Percentiles rank a stretch among this genome's conserved stretches.
These are phyloP conservation scores for Tolypocladium pustulatum DNA, from an alignment of 2,329 filamentous ascomycete species.

Conservation along the genomic window DNA sequence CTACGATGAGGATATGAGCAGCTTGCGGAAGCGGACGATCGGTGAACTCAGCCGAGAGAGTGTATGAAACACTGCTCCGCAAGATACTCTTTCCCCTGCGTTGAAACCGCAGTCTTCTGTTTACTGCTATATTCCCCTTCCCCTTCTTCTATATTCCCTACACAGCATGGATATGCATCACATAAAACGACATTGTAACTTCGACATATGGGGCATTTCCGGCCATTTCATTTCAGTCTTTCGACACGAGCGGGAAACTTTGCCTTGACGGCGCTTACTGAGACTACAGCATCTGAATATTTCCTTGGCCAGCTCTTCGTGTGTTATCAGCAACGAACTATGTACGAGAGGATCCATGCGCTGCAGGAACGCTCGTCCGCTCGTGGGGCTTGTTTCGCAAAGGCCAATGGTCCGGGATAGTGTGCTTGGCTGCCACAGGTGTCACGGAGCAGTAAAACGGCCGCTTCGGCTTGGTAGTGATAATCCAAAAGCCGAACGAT, in stretches of 20 bases:
- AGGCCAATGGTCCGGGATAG: not conserved
- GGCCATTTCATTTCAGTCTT: not conserved
- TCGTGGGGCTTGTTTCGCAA: not conserved
- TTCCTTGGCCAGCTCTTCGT: not conserved
- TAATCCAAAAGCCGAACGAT: no score
- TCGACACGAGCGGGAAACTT: not conserved
- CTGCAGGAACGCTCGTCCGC: not conserved
- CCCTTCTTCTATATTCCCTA: no score
- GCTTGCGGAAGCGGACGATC: slow-evolving; percentile 17
- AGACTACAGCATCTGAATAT: not conserved
- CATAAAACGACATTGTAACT: not conserved
- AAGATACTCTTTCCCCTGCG: not conserved
- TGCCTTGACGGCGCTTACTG: not conserved
- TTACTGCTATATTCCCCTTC: not conserved
- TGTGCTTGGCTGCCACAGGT: not conserved
- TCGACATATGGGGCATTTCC: not conserved
- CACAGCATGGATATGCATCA: not conserved
- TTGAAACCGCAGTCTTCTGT: no score
- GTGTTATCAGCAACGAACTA: not conserved
- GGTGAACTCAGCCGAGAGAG: slow-evolving; percentile 34
- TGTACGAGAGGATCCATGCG: not conserved
- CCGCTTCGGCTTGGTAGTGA: no score
- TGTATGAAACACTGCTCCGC: slow-evolving; percentile 18
- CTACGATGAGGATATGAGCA: slow-evolving; percentile 33
- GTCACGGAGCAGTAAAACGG: not conserved